Conservation (phyloP, 176 grass and related monocot species). For the Oryza rufipogon region DNA sequence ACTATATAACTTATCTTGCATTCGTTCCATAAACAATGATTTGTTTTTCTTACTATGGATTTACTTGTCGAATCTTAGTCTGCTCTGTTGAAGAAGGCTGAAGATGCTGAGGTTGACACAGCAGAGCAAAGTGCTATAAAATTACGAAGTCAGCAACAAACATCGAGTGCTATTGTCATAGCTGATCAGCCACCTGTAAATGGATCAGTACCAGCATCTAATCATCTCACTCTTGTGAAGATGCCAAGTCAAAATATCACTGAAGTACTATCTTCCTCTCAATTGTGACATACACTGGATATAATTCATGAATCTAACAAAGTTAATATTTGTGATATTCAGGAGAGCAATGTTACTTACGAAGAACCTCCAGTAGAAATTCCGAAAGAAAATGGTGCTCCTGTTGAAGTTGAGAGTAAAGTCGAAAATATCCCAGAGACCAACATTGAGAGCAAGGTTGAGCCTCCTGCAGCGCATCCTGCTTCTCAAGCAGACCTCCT, state of each 20-base stretch:
- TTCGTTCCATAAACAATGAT: conserved; percentile 26
- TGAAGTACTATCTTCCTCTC: conserved; percentile 37
- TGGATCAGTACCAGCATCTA: conserved; percentile 64
- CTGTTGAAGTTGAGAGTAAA: conserved; percentile 50
- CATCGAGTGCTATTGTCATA: conserved; percentile 88
- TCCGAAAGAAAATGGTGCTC: conserved; percentile 71
- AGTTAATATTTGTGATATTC: conserved; percentile 46
- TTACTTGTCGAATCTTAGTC: conserved; percentile 79
- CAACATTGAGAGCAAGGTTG: conserved; percentile 54
- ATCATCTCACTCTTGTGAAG: conserved; percentile 87
- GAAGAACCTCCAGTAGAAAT: conserved; percentile 49
- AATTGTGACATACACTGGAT: conserved; percentile 16
- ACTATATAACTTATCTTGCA: background rate
- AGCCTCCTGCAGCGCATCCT: conserved; percentile 49
- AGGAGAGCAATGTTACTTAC: conserved; percentile 57
- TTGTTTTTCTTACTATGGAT: conserved; percentile 26
- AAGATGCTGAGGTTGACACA: conserved; percentile 96
- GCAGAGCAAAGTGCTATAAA: conserved; percentile 99
- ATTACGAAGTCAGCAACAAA: conserved; percentile 90
- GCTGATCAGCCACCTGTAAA: conserved; percentile 68
- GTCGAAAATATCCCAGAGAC: conserved; percentile 17
- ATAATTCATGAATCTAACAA: conserved; percentile 19
- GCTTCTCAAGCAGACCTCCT: conserved; percentile 74
- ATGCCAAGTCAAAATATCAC: conserved; percentile 86
- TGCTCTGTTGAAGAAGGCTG: conserved; percentile 92